Conservation (phyloP, 495 filamentous ascomycete species). For the Glonium stellatum region DNA sequence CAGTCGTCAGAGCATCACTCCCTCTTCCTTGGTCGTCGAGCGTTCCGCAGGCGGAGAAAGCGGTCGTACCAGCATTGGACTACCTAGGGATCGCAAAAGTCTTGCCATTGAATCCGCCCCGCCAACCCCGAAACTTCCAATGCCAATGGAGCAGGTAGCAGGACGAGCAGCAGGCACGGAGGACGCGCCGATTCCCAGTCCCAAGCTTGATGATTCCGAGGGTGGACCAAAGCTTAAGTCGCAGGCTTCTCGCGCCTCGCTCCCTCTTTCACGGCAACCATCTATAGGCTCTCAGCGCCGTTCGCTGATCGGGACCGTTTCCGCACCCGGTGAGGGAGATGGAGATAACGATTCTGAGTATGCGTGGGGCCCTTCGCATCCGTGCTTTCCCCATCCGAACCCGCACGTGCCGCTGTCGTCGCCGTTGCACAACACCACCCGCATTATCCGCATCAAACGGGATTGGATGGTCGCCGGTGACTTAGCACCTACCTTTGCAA, state of each 20-base stretch:
- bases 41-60: conserved; percentile 50
- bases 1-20: conserved; percentile 47
- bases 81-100: conserved; percentile 52
- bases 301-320: conserved; percentile 1
- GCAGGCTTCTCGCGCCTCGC: conserved; percentile 15
- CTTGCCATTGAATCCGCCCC: conserved; percentile 15
- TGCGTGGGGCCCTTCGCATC: conserved; percentile 80
- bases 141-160: conserved; percentile 8
- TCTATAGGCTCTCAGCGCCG: conserved; percentile 19
- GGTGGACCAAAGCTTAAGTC: conserved; percentile 6
- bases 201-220: conserved; percentile 21
- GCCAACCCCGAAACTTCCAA: conserved; percentile 13
- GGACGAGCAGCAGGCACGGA: conserved; percentile 9
- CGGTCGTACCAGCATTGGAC: conserved; percentile 54
- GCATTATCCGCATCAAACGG: conserved; percentile 81
- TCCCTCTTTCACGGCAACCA: conserved; percentile 23
- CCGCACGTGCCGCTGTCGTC: conserved; percentile 78
- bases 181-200: conserved; percentile 12
- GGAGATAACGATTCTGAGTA: conserved; percentile 45
- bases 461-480: conserved; percentile 90
- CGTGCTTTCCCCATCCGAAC: conserved; percentile 88
- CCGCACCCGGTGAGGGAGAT: conserved; percentile 41
- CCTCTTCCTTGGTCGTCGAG: conserved; percentile 57
- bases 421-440: conserved; percentile 63
- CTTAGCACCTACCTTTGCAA: conserved; percentile 86